Evolutionary conservation across 345 rosid species (phyloP).

Genomic region (Corchorus olitorius): DNA sequence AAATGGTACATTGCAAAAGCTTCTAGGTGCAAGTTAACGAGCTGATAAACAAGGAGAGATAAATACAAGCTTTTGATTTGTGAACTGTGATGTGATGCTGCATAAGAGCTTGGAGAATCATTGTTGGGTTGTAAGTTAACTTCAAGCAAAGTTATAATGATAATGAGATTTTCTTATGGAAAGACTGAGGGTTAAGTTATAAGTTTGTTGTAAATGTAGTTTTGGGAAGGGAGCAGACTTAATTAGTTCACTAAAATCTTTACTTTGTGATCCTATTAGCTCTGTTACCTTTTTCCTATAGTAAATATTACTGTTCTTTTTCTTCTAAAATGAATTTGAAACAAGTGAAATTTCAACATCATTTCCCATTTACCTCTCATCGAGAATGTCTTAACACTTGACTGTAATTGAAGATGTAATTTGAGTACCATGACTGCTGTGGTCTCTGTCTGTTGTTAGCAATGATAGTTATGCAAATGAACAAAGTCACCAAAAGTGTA

Average conservation of each 20-base stretch:
- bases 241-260: neutral
- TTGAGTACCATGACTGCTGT: neutral
- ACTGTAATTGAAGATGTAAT: neutral
- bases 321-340: neutral
- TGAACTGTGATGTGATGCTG: slow-evolving; percentile 5
- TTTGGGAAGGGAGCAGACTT: neutral
- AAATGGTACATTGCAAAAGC: slow-evolving; percentile 57
- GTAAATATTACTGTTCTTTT: neutral
- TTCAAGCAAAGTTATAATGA: neutral
- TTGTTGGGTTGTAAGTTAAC: neutral
- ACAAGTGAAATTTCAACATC: neutral
- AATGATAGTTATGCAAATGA: neutral
- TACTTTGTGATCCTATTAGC: neutral
- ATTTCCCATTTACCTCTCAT: neutral
- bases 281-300: neutral
- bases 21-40: slow-evolving; percentile 37
- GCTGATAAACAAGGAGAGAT: neutral
- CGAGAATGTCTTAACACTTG: neutral
- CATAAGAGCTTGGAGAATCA: neutral
- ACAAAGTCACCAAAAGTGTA: neutral
- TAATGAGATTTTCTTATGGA: neutral
- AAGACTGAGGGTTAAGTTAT: neutral
- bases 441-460: neutral
- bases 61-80: neutral
- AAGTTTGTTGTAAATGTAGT: neutral